Evolutionary conservation across 768 basidiomycete genomes (phyloP).

Genomic region (Pleurotus djamor): DNA sequence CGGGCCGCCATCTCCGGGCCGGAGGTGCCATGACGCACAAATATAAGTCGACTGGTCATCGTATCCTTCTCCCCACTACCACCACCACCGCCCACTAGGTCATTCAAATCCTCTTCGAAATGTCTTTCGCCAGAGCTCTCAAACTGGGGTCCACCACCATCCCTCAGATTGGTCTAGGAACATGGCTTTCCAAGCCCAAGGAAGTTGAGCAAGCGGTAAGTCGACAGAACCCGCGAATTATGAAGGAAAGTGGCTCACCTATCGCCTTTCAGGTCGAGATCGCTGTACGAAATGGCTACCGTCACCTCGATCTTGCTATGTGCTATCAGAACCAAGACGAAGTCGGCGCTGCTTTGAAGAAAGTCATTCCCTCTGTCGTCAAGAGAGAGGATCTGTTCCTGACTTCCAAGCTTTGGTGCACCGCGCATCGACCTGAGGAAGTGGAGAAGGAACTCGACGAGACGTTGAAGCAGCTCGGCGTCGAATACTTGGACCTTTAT

Average conservation of each 20-base stretch:
- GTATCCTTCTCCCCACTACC: background rate
- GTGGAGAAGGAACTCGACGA: slow-evolving; percentile 77
- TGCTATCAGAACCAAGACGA: slow-evolving; percentile 80
- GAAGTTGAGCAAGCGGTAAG: slow-evolving; percentile 74
- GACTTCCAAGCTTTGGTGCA: slow-evolving; percentile 85
- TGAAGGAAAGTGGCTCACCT: slow-evolving; percentile 1
- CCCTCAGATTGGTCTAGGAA: slow-evolving; percentile 81
- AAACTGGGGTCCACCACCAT: slow-evolving; percentile 42
- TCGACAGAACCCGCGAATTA: background rate
- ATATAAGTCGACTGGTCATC: too few species aligned
- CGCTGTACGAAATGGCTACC: slow-evolving; percentile 74
- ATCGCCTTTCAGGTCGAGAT: slow-evolving; percentile 55
- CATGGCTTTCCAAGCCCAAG: slow-evolving; percentile 73
- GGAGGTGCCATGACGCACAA: too few species aligned
- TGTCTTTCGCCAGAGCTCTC: slow-evolving; percentile 42
- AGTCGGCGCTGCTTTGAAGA: slow-evolving; percentile 72
- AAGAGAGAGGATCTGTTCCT: slow-evolving; percentile 80
- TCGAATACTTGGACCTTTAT: slow-evolving; percentile 81
- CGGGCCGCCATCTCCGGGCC: too few species aligned
- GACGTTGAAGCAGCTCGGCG: slow-evolving; percentile 69
- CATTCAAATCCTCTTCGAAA: slow-evolving; percentile 7
- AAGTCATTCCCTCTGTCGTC: slow-evolving; percentile 74
- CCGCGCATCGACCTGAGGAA: slow-evolving; percentile 58
- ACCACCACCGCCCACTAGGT: background rate
- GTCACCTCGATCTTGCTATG: slow-evolving; percentile 84